Evolutionary conservation across 345 rosid genomes (phyloP).

Genomic region (Arabis hirsuta): DNA sequence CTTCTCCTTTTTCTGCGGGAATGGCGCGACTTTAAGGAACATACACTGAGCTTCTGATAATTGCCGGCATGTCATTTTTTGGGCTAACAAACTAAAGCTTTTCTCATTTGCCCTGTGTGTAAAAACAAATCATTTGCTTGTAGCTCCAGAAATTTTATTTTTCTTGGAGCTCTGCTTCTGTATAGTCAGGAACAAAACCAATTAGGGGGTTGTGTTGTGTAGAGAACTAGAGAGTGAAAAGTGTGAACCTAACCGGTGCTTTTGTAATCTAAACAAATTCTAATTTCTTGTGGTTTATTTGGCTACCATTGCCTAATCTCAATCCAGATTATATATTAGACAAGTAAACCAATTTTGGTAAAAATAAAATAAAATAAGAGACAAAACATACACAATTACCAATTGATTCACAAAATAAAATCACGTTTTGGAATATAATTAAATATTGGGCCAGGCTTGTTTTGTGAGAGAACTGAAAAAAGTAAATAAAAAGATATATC

Average conservation of each 20-base stretch:
- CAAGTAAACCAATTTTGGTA: too few relatives aligned
- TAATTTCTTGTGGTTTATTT: background rate
- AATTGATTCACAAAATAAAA: conserved; percentile 16
- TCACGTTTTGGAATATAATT: background rate
- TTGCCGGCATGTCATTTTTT: conserved; percentile 32
- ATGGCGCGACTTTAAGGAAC: conserved; percentile 39
- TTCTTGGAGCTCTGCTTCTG: conserved; percentile 38
- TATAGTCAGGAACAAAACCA: conserved; percentile 36
- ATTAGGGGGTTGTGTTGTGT: conserved; percentile 36
- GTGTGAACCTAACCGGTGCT: conserved; percentile 22
- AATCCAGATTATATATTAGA: too few relatives aligned
- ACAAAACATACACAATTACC: background rate
- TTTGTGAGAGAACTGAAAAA: background rate
- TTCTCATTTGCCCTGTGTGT: conserved; percentile 24
- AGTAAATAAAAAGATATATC: conserved; percentile 1
- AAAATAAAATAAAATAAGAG: background rate
- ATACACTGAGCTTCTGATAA: conserved; percentile 32
- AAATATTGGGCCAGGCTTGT: conserved; percentile 27
- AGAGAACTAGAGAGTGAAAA: conserved; percentile 37
- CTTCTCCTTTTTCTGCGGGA: conserved; percentile 46
- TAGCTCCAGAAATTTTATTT: conserved; percentile 32
- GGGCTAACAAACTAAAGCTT: conserved; percentile 27
- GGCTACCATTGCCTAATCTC: conserved; percentile 4
- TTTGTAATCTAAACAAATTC: conserved; percentile 17
- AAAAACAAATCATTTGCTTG: conserved; percentile 30